phyloP scores from a whole-genome alignment of 2,329 filamentous ascomycete species.

The Neonectria faginata region DNA sequence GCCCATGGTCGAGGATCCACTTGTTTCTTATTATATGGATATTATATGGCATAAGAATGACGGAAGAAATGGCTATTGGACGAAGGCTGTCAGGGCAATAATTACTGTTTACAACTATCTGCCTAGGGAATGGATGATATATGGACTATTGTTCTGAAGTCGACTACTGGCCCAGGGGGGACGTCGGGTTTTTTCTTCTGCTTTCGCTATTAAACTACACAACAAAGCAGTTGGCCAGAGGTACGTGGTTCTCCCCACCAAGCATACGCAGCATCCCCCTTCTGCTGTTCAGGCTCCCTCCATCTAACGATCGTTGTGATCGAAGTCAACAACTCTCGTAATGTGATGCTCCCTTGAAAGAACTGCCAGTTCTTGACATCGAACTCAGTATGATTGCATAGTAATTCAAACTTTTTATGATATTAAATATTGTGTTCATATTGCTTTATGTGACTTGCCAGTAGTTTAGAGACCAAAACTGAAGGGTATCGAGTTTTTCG shows the following conservation, averaged over 20 bases:
- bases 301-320: background rate
- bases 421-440: background rate
- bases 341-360: background rate
- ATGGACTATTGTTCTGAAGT: slow-evolving; percentile 26
- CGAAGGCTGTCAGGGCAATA: slow-evolving; percentile 15
- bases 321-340: background rate
- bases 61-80: slow-evolving; percentile 9
- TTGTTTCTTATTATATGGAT: slow-evolving; percentile 17
- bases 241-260: slow-evolving; percentile 39
- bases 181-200: slow-evolving; percentile 15
- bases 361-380: background rate
- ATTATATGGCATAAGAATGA: slow-evolving; percentile 13
- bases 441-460: background rate
- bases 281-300: background rate
- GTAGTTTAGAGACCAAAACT: slow-evolving; percentile 17
- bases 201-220: slow-evolving; percentile 41
- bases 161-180: slow-evolving; percentile 34
- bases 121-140: slow-evolving; percentile 29
- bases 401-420: background rate
- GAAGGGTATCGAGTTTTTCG: slow-evolving; percentile 48
- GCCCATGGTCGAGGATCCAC: slow-evolving; percentile 15
- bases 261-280: background rate
- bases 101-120: slow-evolving; percentile 35
- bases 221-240: slow-evolving; percentile 35
- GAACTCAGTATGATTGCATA: background rate